phyloP scores from a whole-genome alignment of 306 rosid genomes.

The barrel medic (Medicago truncatula) region MtrunA17r5.0-ANR NC_053048.1:41373001-41373500 shows the following conservation, averaged over 20 bases:
- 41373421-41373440: constrained; percentile 98
- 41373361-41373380: constrained; percentile 93
- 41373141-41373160: constrained; percentile 96
- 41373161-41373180: constrained; percentile 52
- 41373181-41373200: constrained; percentile 34
- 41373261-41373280: constrained; percentile 95
- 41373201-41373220: constrained; percentile 35
- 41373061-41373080: constrained; percentile 94
- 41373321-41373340: constrained; percentile 72
- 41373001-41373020: constrained; percentile 10
- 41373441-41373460: constrained; percentile 95
- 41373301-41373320: constrained; percentile 98
- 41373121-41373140: constrained; percentile 98
- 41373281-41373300: constrained; percentile 91
- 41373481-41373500: constrained; percentile 70
- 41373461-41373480: constrained; percentile 87
- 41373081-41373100: constrained; percentile 87
- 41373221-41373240: constrained; percentile 48
- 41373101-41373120: constrained; percentile 88
- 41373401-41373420: constrained; percentile 94
- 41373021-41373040: constrained; percentile 17
- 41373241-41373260: constrained; percentile 75
- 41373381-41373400: constrained; percentile 94
- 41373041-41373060: constrained; percentile 63
- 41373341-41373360: constrained; percentile 93